Conservation (phyloP, 2,329 filamentous ascomycete species). For the Trichoderma guizhouense region DNA sequence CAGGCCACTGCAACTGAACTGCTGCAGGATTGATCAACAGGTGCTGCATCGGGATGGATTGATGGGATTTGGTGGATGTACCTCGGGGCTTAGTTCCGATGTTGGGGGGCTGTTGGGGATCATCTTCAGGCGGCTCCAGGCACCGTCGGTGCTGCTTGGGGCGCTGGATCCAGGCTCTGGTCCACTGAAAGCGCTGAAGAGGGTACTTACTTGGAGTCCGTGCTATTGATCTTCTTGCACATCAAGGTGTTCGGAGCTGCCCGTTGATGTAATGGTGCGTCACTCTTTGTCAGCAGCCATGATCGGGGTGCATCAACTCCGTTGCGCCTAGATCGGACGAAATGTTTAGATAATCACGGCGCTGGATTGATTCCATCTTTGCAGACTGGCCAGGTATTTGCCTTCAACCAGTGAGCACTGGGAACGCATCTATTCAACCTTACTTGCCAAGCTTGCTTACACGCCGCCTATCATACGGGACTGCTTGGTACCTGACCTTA, state of each 20-base stretch:
- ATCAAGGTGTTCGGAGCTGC: neutral
- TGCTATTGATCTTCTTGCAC: neutral
- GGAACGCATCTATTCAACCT: neutral
- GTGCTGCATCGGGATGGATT: neutral
- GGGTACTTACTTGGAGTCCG: neutral
- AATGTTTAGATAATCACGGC: slow-evolving; percentile 5
- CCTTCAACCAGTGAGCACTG: neutral
- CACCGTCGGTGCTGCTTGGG: neutral
- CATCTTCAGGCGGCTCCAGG: neutral
- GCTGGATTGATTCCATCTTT: neutral
- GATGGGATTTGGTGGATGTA: neutral
- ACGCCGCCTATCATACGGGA: no score
- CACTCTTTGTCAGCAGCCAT: slow-evolving; percentile 7
- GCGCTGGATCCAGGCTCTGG: neutral
- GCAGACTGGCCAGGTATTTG: neutral
- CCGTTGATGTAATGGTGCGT: slow-evolving; percentile 6
- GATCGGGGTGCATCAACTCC: neutral
- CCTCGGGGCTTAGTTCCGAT: neutral
- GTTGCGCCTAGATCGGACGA: neutral
- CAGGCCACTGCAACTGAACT: neutral
- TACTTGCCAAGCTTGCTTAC: neutral
- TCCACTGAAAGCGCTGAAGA: neutral
- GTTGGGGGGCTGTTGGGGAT: neutral
- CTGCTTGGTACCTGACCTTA: neutral
- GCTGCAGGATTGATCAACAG: neutral